Evolutionary conservation across 2,329 filamentous ascomycete species (phyloP), one percentile per base, ranked within the genome.

Genomic region (Nannizziopsis barbatae): DNA sequence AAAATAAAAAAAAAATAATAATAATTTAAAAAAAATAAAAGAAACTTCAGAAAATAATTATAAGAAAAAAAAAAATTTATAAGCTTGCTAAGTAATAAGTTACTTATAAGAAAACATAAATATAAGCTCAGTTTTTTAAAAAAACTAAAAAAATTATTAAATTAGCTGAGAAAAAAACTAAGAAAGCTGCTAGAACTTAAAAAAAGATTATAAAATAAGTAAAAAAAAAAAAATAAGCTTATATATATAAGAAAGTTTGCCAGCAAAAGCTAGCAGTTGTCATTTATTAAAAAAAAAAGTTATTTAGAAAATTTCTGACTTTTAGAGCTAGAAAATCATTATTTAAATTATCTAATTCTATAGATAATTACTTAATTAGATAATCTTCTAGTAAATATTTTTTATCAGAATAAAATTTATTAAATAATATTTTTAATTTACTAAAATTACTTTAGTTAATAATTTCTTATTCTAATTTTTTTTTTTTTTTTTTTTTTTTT

Each of bases 1-100:
- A n/a, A n/a, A n/a, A n/a, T n/a, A n/a, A n/a, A n/a, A n/a, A n/a
- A n/a, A n/a, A n/a, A n/a, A n/a, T n/a, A n/a, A n/a, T n/a, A n/a
- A n/a, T n/a, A n/a, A n/a, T n/a, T n/a, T n/a, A n/a, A n/a, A n/a
- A n/a, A n/a, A n/a, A n/a, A n/a, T n/a, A n/a, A n/a, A n/a, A n/a
- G n/a, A 50, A 50, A 35, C 38, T 47, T 22, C 38, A 50, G 45
- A n/a, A 41, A 12, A 22, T 14, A 12, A 43, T 47, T 35, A 2
- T n/a, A 11, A 39, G 36, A 5, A 4, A 38, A 12, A 11, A 32
- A 12, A 20, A 45, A 27, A 15, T 15, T 12, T 4, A 10, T 12
- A 31, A 20, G 17, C 14, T n/a, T 31, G 4, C 17, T 35, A 10
- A 32, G 37, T 15, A 18, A 12, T 14, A 51, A n/a, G 22, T 1